These are phyloP conservation scores for Gymnopus androsaceus DNA, from an alignment of 1,284 basidiomycete species.

Conservation along the genomic window DNA sequence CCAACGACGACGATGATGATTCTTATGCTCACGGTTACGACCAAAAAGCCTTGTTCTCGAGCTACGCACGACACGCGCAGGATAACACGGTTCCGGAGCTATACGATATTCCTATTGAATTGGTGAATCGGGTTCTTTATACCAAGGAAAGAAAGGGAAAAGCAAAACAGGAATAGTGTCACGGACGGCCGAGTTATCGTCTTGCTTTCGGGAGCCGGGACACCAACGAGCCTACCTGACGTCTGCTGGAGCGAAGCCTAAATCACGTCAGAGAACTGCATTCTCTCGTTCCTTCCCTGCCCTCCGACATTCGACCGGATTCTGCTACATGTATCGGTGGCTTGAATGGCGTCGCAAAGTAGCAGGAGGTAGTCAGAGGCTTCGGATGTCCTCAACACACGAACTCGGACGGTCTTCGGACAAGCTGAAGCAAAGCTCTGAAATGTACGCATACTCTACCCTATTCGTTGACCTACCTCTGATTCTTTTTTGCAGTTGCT, in stretches of 20 bases:
- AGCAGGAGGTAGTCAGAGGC: no score
- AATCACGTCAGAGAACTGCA: no score
- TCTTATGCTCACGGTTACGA: conserved; percentile 31
- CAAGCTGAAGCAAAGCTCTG: neutral
- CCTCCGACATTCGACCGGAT: no score
- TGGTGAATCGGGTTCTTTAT: conserved; percentile 76
- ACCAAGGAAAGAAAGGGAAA: neutral
- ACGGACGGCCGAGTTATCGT: no score
- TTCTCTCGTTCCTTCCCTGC: no score
- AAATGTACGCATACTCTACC: neutral
- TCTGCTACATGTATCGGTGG: no score
- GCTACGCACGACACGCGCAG: conserved; percentile 48
- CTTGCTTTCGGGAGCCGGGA: no score
- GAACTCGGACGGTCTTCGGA: neutral
- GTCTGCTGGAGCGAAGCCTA: no score
- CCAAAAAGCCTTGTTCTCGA: conserved; percentile 35
- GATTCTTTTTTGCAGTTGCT: neutral
- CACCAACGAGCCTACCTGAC: no score
- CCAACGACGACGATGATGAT: conserved; percentile 42
- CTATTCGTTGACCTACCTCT: neutral
- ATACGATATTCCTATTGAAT: conserved; percentile 80
- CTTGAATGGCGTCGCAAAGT: no score
- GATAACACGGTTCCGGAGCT: conserved; percentile 58
- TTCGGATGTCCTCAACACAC: no score
- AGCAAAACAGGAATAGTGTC: no score